phyloP scores from a whole-genome alignment of 441 rosid genomes.

The Macaranga tanarius region DNA sequence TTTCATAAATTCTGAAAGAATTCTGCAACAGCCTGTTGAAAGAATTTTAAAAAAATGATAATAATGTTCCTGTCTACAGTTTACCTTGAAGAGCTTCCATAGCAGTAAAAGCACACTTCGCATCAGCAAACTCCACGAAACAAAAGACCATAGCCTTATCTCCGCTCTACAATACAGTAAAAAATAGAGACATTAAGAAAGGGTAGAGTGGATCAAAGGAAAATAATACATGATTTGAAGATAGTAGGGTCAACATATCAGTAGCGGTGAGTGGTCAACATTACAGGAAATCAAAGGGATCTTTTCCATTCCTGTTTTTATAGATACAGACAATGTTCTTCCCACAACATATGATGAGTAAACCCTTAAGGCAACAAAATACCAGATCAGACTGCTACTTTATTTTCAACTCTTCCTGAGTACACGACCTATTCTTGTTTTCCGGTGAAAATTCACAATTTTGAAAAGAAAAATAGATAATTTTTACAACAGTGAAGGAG shows the following conservation, averaged over 20 bases:
- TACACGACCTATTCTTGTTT: background rate
- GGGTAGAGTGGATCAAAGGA: constrained; percentile 10
- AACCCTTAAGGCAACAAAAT: background rate
- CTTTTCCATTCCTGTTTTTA: background rate
- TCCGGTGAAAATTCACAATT: background rate
- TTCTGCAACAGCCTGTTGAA: background rate
- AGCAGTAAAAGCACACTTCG: constrained; percentile 49
- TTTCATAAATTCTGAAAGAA: no score
- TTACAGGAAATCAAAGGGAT: background rate
- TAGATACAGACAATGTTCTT: background rate
- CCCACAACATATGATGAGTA: background rate
- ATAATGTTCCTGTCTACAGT: background rate
- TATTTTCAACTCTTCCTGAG: background rate
- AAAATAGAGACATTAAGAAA: background rate
- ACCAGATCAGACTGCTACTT: background rate
- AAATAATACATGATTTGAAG: constrained; percentile 1
- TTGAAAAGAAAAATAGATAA: background rate
- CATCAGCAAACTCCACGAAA: constrained; percentile 55
- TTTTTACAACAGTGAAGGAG: no score
- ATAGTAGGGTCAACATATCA: constrained; percentile 1
- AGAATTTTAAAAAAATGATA: background rate
- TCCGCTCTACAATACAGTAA: constrained; percentile 39
- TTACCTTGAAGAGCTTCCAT: constrained; percentile 64
- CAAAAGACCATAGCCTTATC: constrained; percentile 50
- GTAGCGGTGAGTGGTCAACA: background rate